Conservation (phyloP, 192 early-diverging fungal species). For the Lobulomyces angularis region DNA sequence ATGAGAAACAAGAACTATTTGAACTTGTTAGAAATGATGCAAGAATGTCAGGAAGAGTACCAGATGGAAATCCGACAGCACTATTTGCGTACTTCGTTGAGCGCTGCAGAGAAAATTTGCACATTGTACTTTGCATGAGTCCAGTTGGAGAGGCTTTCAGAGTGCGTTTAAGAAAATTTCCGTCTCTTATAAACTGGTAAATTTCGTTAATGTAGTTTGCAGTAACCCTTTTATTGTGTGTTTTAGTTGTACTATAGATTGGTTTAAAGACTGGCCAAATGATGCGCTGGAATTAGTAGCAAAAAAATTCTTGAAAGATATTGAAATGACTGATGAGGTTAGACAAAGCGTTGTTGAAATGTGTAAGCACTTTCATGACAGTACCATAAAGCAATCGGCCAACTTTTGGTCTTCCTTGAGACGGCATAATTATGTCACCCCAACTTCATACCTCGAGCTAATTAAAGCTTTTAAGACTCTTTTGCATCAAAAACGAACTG, state of each 20-base stretch:
- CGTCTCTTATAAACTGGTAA: conserved; percentile 47
- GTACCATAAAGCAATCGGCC: conserved; percentile 30
- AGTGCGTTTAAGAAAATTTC: conserved; percentile 41
- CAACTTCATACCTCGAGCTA: conserved; percentile 46
- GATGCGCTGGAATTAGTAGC: conserved; percentile 49
- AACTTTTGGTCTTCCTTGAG: conserved; percentile 25
- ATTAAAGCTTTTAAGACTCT: conserved; percentile 44
- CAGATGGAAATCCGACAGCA: conserved; percentile 29
- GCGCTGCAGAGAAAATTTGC: conserved; percentile 42
- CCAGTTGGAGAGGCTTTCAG: conserved; percentile 50
- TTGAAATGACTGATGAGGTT: conserved; percentile 33
- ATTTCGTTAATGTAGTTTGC: too few species aligned
- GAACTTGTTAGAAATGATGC: conserved; percentile 36
- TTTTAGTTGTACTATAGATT: conserved; percentile 52
- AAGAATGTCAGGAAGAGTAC: conserved; percentile 8
- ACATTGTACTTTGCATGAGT: conserved; percentile 42
- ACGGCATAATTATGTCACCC: conserved; percentile 48
- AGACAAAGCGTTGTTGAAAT: conserved; percentile 35
- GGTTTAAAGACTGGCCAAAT: conserved; percentile 50
- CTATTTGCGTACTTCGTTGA: conserved; percentile 38
- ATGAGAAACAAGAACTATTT: conserved; percentile 48
- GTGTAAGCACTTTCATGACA: conserved; percentile 51
- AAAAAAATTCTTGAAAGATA: conserved; percentile 34
- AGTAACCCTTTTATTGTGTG: too few species aligned
- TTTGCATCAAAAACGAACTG: conserved; percentile 22